These are phyloP conservation scores for Limnanthes douglasii DNA, from an alignment of 345 rosid genomes.

Conservation along the genomic window DNA sequence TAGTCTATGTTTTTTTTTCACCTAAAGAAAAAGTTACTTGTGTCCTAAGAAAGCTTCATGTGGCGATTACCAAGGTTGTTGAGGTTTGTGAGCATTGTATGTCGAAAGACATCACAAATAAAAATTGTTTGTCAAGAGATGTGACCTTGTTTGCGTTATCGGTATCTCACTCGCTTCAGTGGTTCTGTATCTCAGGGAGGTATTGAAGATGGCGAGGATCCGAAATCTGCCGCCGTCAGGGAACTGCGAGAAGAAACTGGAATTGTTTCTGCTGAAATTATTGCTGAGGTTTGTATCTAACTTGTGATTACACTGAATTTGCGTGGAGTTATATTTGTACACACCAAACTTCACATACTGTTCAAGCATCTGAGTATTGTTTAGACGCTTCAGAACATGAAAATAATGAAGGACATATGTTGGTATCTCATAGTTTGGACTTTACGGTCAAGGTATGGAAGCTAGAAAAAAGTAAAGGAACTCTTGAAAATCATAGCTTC, in stretches of 20 bases:
- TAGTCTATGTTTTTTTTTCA: no score
- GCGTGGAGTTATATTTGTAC: no score
- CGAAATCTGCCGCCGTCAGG: slow-evolving; percentile 75
- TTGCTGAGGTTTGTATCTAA: slow-evolving; percentile 47
- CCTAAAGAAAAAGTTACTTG: no score
- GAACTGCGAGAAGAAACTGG: slow-evolving; percentile 93
- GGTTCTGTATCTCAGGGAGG: slow-evolving; percentile 44
- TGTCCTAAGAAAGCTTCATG: no score
- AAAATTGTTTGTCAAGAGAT: neutral
- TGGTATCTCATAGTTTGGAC: neutral
- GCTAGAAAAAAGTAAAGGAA: no score
- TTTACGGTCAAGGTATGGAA: no score
- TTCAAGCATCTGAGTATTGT: neutral
- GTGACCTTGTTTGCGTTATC: neutral
- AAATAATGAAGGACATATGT: neutral
- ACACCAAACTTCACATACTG: no score
- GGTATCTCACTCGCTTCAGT: neutral
- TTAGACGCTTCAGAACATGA: neutral
- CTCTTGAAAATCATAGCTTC: no score
- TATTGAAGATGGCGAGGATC: slow-evolving; percentile 91
- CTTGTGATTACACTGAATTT: no score
- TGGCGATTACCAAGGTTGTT: no score
- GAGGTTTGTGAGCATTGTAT: neutral
- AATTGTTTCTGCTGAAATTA: slow-evolving; percentile 59
- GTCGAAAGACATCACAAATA: neutral